These are phyloP conservation scores for Cryptococcus sp. DNA, from an alignment of 1,284 basidiomycete genomes.

Conservation along the genomic window DNA sequence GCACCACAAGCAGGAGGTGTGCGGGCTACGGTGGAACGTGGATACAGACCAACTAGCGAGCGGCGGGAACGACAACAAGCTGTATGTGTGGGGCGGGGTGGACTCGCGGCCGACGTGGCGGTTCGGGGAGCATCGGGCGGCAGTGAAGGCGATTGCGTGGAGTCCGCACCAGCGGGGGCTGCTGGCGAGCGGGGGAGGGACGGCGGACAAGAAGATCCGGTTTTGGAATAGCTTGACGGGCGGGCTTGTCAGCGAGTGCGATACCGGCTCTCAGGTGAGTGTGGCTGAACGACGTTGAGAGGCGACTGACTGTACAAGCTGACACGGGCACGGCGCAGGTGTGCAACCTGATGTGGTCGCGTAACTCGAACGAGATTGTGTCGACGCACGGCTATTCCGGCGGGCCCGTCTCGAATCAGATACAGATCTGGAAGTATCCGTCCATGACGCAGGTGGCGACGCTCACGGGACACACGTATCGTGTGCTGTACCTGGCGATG, in stretches of 20 bases:
- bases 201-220: slow-evolving; percentile 93
- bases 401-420: slow-evolving; percentile 92
- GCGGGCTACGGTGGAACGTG: slow-evolving; percentile 88
- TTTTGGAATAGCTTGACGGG: slow-evolving; percentile 96
- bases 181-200: slow-evolving; percentile 94
- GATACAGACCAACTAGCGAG: slow-evolving; percentile 75
- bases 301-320: neutral
- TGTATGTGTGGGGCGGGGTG: slow-evolving; percentile 85
- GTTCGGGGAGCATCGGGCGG: slow-evolving; percentile 94
- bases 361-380: slow-evolving; percentile 93
- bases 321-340: slow-evolving; percentile 60
- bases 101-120: slow-evolving; percentile 75
- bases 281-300: too few species aligned
- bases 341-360: slow-evolving; percentile 95
- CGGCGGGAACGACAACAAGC: slow-evolving; percentile 98
- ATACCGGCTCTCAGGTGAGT: slow-evolving; percentile 87
- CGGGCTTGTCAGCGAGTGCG: slow-evolving; percentile 74
- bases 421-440: slow-evolving; percentile 97
- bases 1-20: slow-evolving; percentile 88
- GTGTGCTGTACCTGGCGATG: slow-evolving; percentile 95
- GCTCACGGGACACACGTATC: slow-evolving; percentile 88
- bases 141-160: slow-evolving; percentile 98
- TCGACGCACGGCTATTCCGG: slow-evolving; percentile 97
- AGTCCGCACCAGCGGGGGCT: slow-evolving; percentile 90
- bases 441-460: slow-evolving; percentile 89